Conservation (phyloP, 139 green algal species). For the Coelastrella sp. region DNA sequence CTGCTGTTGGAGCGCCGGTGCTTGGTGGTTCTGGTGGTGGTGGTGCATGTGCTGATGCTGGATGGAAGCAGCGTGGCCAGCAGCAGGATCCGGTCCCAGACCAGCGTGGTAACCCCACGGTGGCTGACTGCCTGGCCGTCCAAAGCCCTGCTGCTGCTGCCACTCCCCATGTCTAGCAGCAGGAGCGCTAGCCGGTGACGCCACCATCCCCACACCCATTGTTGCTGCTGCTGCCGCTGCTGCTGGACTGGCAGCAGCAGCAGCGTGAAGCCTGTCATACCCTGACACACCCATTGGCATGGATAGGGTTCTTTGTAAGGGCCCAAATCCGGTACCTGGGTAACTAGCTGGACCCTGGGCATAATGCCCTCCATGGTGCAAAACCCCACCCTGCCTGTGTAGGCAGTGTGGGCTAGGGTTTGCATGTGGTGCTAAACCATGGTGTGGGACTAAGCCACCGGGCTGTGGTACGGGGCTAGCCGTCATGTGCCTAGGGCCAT, state of each 20-base stretch:
- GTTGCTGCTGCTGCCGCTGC: not conserved
- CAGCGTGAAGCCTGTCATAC: not conserved
- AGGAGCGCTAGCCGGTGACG: not conserved
- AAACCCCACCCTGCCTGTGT: not conserved
- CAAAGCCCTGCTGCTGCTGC: not conserved
- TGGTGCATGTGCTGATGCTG: not conserved
- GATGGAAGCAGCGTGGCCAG: no score
- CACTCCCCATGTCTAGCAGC: not conserved
- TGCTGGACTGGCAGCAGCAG: not conserved
- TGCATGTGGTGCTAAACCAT: not conserved
- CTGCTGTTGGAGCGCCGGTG: not conserved
- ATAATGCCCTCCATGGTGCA: not conserved
- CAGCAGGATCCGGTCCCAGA: no score
- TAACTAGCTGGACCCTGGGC: not conserved
- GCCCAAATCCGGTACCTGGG: not conserved
- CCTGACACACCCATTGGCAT: not conserved
- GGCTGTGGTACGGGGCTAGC: not conserved
- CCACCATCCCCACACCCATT: not conserved
- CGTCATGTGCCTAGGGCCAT: not conserved
- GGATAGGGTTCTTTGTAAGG: not conserved
- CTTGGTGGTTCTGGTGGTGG: not conserved
- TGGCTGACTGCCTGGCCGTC: not conserved
- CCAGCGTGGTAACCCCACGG: not conserved
- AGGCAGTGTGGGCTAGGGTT: not conserved
- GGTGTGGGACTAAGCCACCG: not conserved